Conservation (phyloP, 805 yeast species). For the Wickerhamiella qilinensis region DNA sequence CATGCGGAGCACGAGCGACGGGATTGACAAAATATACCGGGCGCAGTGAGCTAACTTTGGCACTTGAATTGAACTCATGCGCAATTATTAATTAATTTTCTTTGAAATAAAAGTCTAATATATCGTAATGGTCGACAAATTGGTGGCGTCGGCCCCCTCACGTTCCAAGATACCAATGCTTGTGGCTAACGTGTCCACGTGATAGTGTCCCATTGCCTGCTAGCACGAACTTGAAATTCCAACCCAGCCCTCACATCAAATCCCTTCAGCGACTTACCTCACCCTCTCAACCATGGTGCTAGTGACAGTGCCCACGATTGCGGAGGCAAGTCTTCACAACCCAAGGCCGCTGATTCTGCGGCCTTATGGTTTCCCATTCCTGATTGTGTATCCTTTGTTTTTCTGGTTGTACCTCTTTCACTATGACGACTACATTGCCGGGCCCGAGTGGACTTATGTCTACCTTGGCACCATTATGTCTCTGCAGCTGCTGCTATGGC, state of each 20-base stretch:
- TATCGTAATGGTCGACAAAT: too few relatives aligned
- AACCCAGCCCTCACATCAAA: background rate
- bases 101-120: background rate
- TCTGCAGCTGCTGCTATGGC: slow-evolving; percentile 57
- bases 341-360: slow-evolving; percentile 44
- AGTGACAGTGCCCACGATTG: slow-evolving; percentile 59
- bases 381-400: slow-evolving; percentile 61
- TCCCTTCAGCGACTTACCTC: too few relatives aligned
- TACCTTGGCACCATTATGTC: slow-evolving; percentile 61
- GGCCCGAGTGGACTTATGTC: slow-evolving; percentile 93
- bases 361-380: slow-evolving; percentile 74
- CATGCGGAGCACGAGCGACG: slow-evolving; percentile 1
- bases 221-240: background rate
- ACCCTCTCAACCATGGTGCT: slow-evolving; percentile 17
- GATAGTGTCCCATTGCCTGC: background rate
- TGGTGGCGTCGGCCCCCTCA: too few relatives aligned
- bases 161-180: too few relatives aligned
- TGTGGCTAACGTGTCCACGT: too few relatives aligned
- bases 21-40: slow-evolving; percentile 2
- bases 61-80: too few relatives aligned
- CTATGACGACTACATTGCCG: slow-evolving; percentile 71
- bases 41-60: slow-evolving; percentile 7
- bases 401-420: slow-evolving; percentile 43
- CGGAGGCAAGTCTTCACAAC: slow-evolving; percentile 55
- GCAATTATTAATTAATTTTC: background rate